A percentile compares a stretch with the other conserved stretches of the same genome.
phyloP scores from a whole-genome alignment of 1,284 basidiomycete species.

The Papiliotrema terrestris region DNA sequence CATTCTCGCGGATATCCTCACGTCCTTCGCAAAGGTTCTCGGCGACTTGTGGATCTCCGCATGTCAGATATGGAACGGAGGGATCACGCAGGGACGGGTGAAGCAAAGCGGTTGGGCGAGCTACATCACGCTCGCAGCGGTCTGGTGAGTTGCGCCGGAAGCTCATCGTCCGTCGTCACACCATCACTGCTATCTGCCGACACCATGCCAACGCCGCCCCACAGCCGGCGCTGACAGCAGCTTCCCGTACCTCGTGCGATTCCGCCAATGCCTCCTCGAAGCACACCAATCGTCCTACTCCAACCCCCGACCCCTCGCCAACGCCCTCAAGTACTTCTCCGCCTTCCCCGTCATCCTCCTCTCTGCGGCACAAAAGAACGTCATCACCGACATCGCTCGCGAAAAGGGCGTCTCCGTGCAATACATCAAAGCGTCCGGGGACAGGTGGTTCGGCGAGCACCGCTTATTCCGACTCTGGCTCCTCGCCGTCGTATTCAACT shows the following conservation, averaged over 20 bases:
- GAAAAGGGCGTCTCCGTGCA: slow-evolving; percentile 52
- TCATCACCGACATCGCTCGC: slow-evolving; percentile 58
- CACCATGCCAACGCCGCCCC: no score
- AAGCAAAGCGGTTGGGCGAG: slow-evolving; percentile 60
- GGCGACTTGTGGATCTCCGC: slow-evolving; percentile 89
- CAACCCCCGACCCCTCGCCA: slow-evolving; percentile 73
- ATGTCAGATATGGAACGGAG: slow-evolving; percentile 65
- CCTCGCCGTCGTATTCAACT: slow-evolving; percentile 79
- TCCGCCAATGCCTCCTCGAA: slow-evolving; percentile 90
- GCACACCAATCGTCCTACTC: slow-evolving; percentile 66
- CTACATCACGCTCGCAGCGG: slow-evolving; percentile 76
- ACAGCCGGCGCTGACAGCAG: slow-evolving; percentile 50
- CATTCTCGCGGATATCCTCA: slow-evolving; percentile 90
- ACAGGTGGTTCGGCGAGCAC: slow-evolving; percentile 71
- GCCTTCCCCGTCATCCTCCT: slow-evolving; percentile 97
- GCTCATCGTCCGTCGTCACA: no score
- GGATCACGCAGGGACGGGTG: slow-evolving; percentile 65
- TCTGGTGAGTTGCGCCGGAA: slow-evolving; percentile 63
- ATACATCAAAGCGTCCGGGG: slow-evolving; percentile 45
- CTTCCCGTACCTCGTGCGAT: slow-evolving; percentile 83
- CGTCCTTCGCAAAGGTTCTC: slow-evolving; percentile 93
- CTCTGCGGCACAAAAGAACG: slow-evolving; percentile 75
- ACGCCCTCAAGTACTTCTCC: slow-evolving; percentile 94
- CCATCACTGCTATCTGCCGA: no score
- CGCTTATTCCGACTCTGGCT: slow-evolving; percentile 82